Evolutionary conservation across 768 basidiomycete genomes (phyloP).

Genomic region (Suillus discolor): DNA sequence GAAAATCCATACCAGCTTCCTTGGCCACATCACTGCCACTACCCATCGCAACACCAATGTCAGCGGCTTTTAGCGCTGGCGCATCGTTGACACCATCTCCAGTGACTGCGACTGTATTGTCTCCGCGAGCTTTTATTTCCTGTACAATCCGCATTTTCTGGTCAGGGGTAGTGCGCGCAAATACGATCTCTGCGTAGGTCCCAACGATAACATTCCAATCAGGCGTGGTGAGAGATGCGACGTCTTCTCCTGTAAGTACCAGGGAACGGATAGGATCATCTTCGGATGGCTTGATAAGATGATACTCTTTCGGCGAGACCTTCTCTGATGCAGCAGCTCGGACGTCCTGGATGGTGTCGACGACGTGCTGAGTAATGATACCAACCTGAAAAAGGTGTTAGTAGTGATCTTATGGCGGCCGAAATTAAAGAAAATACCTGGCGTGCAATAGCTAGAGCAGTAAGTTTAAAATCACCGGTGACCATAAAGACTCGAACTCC

Average conservation of each 20-base stretch:
- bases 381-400: constrained; percentile 28
- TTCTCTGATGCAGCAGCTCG: constrained; percentile 20
- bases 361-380: constrained; percentile 36
- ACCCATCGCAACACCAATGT: constrained; percentile 50
- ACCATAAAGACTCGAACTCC: constrained; percentile 53
- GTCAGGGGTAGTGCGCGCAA: constrained; percentile 49
- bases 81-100: constrained; percentile 54
- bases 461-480: constrained; percentile 50
- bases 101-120: constrained; percentile 44
- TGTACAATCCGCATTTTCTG: constrained; percentile 54
- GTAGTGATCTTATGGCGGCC: background rate
- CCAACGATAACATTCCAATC: constrained; percentile 38
- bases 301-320: constrained; percentile 13
- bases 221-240: constrained; percentile 28
- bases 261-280: constrained; percentile 36
- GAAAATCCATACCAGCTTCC: constrained; percentile 42
- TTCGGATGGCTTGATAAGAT: constrained; percentile 31
- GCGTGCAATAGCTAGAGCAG: constrained; percentile 47
- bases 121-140: constrained; percentile 42
- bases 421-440: constrained; percentile 33
- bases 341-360: constrained; percentile 28
- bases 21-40: constrained; percentile 44
- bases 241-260: constrained; percentile 41
- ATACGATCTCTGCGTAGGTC: constrained; percentile 41
- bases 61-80: constrained; percentile 44